Conservation (phyloP, 352 stramenopile genomes). For the Globisporangium solare region DNA sequence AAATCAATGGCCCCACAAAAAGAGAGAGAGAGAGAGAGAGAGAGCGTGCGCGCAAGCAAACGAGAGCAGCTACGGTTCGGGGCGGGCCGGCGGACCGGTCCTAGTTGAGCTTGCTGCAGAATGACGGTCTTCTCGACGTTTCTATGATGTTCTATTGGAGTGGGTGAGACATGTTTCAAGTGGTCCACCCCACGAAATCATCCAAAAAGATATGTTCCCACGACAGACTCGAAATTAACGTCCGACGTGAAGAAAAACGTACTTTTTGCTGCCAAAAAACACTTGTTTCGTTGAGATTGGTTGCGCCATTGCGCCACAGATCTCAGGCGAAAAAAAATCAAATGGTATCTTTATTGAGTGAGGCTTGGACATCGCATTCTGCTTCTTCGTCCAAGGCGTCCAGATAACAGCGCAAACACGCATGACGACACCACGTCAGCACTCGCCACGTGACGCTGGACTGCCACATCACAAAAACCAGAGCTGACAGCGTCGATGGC, state of each 20-base stretch:
- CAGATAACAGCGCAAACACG: no score
- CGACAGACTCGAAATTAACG: background rate
- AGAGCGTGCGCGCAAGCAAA: background rate
- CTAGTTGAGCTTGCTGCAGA: background rate
- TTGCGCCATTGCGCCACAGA: no score
- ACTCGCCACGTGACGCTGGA: no score
- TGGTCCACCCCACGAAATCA: background rate
- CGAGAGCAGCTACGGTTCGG: slow-evolving; percentile 3
- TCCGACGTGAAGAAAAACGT: background rate
- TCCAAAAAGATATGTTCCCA: background rate
- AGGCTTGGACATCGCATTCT: no score
- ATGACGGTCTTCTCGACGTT: slow-evolving; percentile 6
- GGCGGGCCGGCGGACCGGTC: background rate
- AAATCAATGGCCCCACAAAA: background rate
- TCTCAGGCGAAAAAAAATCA: background rate
- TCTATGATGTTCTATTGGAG: slow-evolving; percentile 4
- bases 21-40: slow-evolving; percentile 5
- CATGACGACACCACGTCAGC: no score
- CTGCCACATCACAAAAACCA: no score
- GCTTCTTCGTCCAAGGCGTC: no score
- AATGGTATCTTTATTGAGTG: background rate
- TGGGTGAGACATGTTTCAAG: background rate
- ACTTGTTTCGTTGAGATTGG: background rate
- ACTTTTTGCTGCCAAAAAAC: background rate
- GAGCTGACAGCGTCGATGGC: no score